A percentile compares a stretch with the other conserved stretches of the same genome.
These are phyloP conservation scores for Aegilops sharonensis DNA, from an alignment of 176 grass and related monocot species.

Conservation along the genomic window DNA sequence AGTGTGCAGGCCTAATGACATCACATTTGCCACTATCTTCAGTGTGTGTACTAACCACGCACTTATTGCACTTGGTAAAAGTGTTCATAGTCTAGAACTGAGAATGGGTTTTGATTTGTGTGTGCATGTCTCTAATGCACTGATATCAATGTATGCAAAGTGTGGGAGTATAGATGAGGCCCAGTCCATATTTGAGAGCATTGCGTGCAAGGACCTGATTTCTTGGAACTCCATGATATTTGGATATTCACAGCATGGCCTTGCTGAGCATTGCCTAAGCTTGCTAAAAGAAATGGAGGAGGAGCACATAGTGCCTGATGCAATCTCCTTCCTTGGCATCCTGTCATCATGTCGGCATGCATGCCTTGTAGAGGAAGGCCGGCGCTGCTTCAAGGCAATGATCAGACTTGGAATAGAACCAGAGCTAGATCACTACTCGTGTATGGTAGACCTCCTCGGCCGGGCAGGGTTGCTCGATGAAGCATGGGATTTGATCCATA, in stretches of 20 bases:
- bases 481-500: conserved; percentile 46
- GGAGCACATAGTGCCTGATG: conserved; percentile 32
- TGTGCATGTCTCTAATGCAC: conserved; percentile 58
- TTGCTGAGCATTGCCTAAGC: conserved; percentile 38
- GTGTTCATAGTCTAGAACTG: conserved; percentile 49
- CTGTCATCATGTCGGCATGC: conserved; percentile 49
- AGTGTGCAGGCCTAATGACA: conserved; percentile 53
- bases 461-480: conserved; percentile 55
- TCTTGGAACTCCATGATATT: conserved; percentile 58
- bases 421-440: conserved; percentile 64
- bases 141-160: conserved; percentile 57
- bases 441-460: conserved; percentile 65
- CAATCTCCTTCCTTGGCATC: conserved; percentile 45
- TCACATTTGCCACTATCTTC: conserved; percentile 61
- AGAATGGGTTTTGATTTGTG: conserved; percentile 55
- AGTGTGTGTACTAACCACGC: conserved; percentile 44
- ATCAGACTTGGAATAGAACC: conserved; percentile 43
- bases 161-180: conserved; percentile 43
- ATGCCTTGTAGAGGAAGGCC: conserved; percentile 30
- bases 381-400: conserved; percentile 29
- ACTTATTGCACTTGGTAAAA: conserved; percentile 56
- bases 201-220: conserved; percentile 35
- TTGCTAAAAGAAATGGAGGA: conserved; percentile 42
- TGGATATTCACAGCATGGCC: conserved; percentile 66
- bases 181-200: conserved; percentile 28